Percentiles rank a stretch among this genome's conserved stretches.
Conservation (phyloP, 1,139 yeast species). For the Suhomyces bolitotheri region DNA sequence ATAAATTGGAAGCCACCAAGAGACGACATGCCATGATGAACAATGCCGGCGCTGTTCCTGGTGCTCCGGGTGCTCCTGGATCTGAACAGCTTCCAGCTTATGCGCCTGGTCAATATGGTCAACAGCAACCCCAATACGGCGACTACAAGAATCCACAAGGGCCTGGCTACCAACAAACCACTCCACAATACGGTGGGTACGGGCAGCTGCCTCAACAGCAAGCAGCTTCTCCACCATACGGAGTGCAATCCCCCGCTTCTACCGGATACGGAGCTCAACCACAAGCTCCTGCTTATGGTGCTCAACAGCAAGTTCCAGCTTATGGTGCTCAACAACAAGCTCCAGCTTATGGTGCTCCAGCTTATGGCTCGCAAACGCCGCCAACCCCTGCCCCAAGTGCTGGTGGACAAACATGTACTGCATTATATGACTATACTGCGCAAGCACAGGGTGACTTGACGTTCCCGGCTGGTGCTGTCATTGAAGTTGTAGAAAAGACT, state of each 20-base stretch:
- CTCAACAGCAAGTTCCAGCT: constrained; percentile 16
- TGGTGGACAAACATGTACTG: constrained; percentile 63
- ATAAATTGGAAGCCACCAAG: constrained; percentile 78
- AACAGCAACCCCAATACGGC: constrained; percentile 27
- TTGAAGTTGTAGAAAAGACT: constrained; percentile 79
- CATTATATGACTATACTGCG: constrained; percentile 74
- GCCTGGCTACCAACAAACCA: constrained; percentile 11
- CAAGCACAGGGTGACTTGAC: constrained; percentile 89
- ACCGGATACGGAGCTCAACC: constrained; percentile 13
- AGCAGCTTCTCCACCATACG: constrained; percentile 10
- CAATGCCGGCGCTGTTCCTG: constrained; percentile 33
- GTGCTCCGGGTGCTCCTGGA: constrained; percentile 26
- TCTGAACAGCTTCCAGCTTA: constrained; percentile 23
- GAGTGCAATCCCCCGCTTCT: constrained; percentile 21
- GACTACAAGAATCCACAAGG: constrained; percentile 19
- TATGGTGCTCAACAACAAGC: constrained; percentile 15
- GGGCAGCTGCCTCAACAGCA: constrained; percentile 17
- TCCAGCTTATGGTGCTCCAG: constrained; percentile 12
- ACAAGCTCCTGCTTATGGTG: constrained; percentile 13
- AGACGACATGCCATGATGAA: constrained; percentile 60
- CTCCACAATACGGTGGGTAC: constrained; percentile 15
- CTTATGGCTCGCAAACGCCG: constrained; percentile 19
- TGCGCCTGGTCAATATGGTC: constrained; percentile 23
- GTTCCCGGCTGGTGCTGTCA: constrained; percentile 84
- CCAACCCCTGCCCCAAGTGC: constrained; percentile 37